Evolutionary conservation across 2,329 filamentous ascomycete genomes (phyloP), one percentile per base, ranked within the genome.

Genomic region (Colletotrichum sp.): DNA sequence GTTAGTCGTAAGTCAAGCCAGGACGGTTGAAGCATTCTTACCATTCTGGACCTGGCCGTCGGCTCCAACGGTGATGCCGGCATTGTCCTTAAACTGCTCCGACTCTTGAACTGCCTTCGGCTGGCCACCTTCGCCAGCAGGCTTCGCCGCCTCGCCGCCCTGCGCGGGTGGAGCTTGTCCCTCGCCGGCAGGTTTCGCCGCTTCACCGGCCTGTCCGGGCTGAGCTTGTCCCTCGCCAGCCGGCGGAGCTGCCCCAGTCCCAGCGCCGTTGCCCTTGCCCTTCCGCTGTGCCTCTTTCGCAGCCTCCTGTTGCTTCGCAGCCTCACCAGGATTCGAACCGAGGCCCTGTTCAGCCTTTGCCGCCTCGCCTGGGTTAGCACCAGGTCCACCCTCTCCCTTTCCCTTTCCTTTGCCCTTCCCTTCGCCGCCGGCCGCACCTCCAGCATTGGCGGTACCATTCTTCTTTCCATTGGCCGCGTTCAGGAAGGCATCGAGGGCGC

Each of bases 31-130:
- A 7, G 12, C 3, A 15, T 36, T 36, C 69, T 57, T 64, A 76
- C 73, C 12, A 26, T 76, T 76, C n/a, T 76, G 57, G 16, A 60
- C 63, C 9, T 72, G 55, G 5, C 73, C 73, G 16, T 72, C 32
- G 10, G 69, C 39, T 15, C 73, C 73, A 3, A 76, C 4, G 15
- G 69, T 76, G 21, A 76, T 76, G 13, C 73, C 73, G 26, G 57
- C 30, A 12, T 76, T 69, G 7, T 72, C 73, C 26, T 72, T 76
- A 44, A 76, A 76, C 21, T 76, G 73, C 44, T 76, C 73, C 5
- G 73, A 76, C 44, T 76, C 73, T 21, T 64, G 18, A 2, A 76
- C 73, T 4, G 73, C 73, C 30, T 76, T 76, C 3, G 73, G 73
- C 7, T 76, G 69, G 13, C 69, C 57, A 24, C 52, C 15, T 13